Percentiles rank a stretch among this genome's conserved stretches.
These are phyloP conservation scores for Calocybe indica DNA, from an alignment of 768 basidiomycete species.

Conservation along the genomic window DNA sequence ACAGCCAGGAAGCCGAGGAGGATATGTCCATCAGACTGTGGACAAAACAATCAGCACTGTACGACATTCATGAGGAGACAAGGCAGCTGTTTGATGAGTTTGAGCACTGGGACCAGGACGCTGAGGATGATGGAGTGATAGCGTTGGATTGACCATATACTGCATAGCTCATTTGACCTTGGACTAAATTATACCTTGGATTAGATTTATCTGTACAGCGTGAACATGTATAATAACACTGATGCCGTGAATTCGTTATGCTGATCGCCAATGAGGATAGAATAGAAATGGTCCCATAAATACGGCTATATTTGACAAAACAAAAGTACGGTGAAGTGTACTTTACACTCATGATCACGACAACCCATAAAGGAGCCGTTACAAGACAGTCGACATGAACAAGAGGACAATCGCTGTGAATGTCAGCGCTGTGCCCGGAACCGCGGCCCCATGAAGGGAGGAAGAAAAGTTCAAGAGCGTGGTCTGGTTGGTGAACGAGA, in stretches of 20 bases:
- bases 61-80: slow-evolving; percentile 48
- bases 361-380: too few relatives aligned
- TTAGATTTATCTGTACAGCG: too few relatives aligned
- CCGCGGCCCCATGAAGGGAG: slow-evolving; percentile 4
- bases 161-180: slow-evolving; percentile 2
- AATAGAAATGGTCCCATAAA: too few relatives aligned
- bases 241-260: too few relatives aligned
- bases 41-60: slow-evolving; percentile 48
- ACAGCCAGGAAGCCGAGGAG: slow-evolving; percentile 18
- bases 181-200: too few relatives aligned
- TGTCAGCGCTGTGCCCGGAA: background rate
- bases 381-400: too few relatives aligned
- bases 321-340: too few relatives aligned
- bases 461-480: slow-evolving; percentile 45
- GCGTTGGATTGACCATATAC: slow-evolving; percentile 11
- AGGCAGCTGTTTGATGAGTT: slow-evolving; percentile 57
- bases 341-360: too few relatives aligned
- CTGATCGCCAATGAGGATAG: too few relatives aligned
- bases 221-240: too few relatives aligned
- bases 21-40: slow-evolving; percentile 37
- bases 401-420: too few relatives aligned
- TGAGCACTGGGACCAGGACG: slow-evolving; percentile 24
- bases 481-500: slow-evolving; percentile 54
- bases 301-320: too few relatives aligned
- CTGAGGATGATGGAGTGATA: slow-evolving; percentile 23